phyloP scores from a whole-genome alignment of 2,329 filamentous ascomycete species.

The Epicoccum nigrum region DNA sequence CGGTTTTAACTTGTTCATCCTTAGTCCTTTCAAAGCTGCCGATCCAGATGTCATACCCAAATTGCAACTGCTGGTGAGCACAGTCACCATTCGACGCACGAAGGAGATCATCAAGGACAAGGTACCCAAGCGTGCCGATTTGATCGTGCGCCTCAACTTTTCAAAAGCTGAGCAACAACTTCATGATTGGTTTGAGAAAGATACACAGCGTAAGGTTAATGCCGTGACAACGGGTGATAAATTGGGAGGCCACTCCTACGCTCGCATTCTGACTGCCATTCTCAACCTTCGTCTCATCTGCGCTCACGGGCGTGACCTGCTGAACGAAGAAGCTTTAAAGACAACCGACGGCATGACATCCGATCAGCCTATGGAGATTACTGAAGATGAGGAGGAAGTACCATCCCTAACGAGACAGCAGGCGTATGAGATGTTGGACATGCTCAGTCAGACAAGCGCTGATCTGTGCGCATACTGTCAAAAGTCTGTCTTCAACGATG shows the following conservation, averaged over 20 bases:
- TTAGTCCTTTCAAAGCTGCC: slow-evolving; percentile 84
- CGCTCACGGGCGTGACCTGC: slow-evolving; percentile 89
- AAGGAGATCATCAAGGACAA: slow-evolving; percentile 77
- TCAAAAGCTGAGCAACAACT: slow-evolving; percentile 74
- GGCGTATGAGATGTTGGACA: slow-evolving; percentile 82
- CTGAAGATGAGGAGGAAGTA: slow-evolving; percentile 72
- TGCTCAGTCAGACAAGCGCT: slow-evolving; percentile 81
- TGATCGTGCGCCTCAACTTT: slow-evolving; percentile 76
- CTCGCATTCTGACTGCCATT: slow-evolving; percentile 91
- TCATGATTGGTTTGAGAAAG: slow-evolving; percentile 83
- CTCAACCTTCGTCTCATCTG: slow-evolving; percentile 87
- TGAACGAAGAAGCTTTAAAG: slow-evolving; percentile 82
- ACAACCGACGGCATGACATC: slow-evolving; percentile 81
- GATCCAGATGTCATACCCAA: slow-evolving; percentile 84
- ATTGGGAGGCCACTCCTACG: slow-evolving; percentile 85
- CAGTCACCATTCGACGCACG: slow-evolving; percentile 87
- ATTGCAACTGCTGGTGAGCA: slow-evolving; percentile 86
- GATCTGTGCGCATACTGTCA: slow-evolving; percentile 71
- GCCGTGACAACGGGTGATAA: slow-evolving; percentile 70
- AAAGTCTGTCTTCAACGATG: slow-evolving; percentile 49
- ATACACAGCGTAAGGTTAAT: slow-evolving; percentile 79
- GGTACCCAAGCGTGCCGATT: slow-evolving; percentile 72
- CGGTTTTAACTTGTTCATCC: slow-evolving; percentile 79
- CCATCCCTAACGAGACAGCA: slow-evolving; percentile 69
- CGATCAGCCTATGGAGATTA: slow-evolving; percentile 86